phyloP scores from a whole-genome alignment of 2,329 filamentous ascomycete genomes.

The Claviceps sp. region DNA sequence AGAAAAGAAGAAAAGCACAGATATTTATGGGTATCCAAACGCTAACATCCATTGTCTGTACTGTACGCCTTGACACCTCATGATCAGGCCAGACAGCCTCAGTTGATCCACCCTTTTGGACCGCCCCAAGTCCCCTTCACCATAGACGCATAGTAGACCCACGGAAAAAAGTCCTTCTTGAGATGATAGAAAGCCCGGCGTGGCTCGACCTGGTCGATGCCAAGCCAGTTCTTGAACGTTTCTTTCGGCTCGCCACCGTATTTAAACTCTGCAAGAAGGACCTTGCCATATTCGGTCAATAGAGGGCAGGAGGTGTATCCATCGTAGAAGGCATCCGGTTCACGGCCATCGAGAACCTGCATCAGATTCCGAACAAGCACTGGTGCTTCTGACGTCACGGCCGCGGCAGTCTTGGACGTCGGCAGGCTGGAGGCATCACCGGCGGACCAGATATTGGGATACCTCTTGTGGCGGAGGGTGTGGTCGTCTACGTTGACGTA shows the following conservation, averaged over 20 bases:
- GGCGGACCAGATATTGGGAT: conserved; percentile 42
- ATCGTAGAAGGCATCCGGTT: conserved; percentile 31
- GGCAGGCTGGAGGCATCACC: conserved; percentile 47
- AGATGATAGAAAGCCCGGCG: conserved; percentile 45
- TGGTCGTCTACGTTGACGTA: conserved; percentile 43
- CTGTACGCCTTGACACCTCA: not conserved
- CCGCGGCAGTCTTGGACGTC: conserved; percentile 42
- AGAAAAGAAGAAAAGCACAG: too few species aligned
- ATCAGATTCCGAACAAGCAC: conserved; percentile 37
- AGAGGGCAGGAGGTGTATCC: conserved; percentile 44
- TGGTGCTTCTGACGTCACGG: conserved; percentile 37
- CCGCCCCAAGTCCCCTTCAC: conserved; percentile 51
- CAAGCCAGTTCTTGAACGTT: conserved; percentile 41
- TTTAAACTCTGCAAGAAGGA: conserved; percentile 52
- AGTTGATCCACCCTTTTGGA: conserved; percentile 35
- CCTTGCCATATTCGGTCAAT: conserved; percentile 44
- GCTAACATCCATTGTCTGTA: not conserved
- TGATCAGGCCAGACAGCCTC: not conserved
- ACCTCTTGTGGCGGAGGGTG: conserved; percentile 40
- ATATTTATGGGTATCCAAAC: not conserved
- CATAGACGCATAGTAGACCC: conserved; percentile 48
- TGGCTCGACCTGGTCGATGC: conserved; percentile 43
- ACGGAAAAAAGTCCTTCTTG: conserved; percentile 56
- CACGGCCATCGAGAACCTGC: conserved; percentile 29
- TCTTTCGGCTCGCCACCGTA: conserved; percentile 50